Conservation (phyloP, 495 filamentous ascomycete species). For the Xylaria castorea region DNA sequence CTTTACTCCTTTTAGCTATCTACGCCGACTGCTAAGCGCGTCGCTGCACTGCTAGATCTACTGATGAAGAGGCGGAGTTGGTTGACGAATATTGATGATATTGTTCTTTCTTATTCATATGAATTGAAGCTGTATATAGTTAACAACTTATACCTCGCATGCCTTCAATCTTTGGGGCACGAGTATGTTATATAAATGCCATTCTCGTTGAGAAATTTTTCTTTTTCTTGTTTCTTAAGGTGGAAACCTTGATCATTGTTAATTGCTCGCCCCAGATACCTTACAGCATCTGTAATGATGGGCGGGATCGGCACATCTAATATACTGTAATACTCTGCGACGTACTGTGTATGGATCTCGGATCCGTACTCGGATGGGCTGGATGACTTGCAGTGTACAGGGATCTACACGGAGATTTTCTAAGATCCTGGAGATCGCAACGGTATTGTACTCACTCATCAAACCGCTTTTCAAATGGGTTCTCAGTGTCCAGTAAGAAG, state of each 20-base stretch:
- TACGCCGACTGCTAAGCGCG: constrained; percentile 40
- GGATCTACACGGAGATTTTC: background rate
- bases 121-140: constrained; percentile 12
- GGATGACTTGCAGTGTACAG: background rate
- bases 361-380: background rate
- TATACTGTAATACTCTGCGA: background rate
- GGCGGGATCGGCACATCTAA: background rate
- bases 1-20: constrained; percentile 29
- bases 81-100: background rate
- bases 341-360: background rate
- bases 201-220: background rate
- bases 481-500: background rate
- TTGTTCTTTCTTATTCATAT: constrained; percentile 4
- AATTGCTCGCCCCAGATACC: background rate
- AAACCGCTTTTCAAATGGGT: background rate
- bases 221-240: background rate
- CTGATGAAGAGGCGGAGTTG: background rate
- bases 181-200: background rate
- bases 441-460: background rate
- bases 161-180: no score
- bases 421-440: background rate
- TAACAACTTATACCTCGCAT: background rate
- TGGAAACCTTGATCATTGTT: background rate
- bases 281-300: background rate
- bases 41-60: background rate